A percentile compares a stretch with the other conserved stretches of the same genome.
Conservation (phyloP, 208 protist genomes). For the Trypanosoma scelopori region DNA sequence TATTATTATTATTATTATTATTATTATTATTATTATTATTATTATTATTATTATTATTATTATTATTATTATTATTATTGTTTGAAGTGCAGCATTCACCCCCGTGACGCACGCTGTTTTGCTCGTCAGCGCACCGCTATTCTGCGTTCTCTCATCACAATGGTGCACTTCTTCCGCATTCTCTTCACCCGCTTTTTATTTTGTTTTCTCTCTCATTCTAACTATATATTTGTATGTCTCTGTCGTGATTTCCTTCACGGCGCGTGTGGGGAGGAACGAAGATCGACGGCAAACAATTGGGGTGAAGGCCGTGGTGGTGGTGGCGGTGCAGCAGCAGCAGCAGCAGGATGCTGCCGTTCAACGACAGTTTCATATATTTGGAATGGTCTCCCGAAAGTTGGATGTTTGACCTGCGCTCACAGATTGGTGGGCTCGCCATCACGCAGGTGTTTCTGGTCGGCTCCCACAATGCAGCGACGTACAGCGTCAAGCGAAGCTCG, state of each 20-base stretch:
- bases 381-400: slow-evolving; percentile 31
- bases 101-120: no score
- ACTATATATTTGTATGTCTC: no score
- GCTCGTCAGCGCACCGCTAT: no score
- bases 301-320: not conserved
- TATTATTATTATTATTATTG: slow-evolving; percentile 18
- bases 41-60: slow-evolving; percentile 16
- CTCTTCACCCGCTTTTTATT: no score
- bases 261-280: no score
- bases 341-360: slow-evolving; percentile 15
- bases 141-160: no score
- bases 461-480: slow-evolving; percentile 53
- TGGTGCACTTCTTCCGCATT: no score
- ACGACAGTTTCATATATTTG: slow-evolving; percentile 2
- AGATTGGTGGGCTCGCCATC: slow-evolving; percentile 32
- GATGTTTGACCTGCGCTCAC: slow-evolving; percentile 43
- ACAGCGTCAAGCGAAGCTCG: slow-evolving; percentile 27
- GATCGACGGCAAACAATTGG: not conserved
- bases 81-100: not conserved
- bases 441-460: slow-evolving; percentile 40
- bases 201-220: no score
- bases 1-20: slow-evolving; percentile 28
- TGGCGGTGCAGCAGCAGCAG: not conserved
- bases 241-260: no score
- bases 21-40: slow-evolving; percentile 31